phyloP scores from a whole-genome alignment of 257 asterid genomes.

The Nicotiana sylvestris region DNA sequence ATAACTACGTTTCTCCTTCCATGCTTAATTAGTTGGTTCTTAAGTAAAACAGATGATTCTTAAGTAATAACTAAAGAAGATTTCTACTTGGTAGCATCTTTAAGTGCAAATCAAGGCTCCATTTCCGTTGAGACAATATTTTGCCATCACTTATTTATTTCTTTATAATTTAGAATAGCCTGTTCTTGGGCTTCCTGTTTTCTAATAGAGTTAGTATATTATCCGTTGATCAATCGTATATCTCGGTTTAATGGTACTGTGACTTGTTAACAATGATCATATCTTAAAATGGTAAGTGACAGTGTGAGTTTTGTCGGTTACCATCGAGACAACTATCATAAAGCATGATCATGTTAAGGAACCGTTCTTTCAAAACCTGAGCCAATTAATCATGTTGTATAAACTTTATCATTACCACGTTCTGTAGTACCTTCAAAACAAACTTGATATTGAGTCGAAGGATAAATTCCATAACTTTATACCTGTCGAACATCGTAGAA shows the following conservation, averaged over 20 bases:
- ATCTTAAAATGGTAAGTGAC: not conserved
- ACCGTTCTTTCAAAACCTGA: not conserved
- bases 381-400: not conserved
- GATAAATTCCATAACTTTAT: not conserved
- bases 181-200: not conserved
- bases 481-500: too few species aligned
- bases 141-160: not conserved
- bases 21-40: not conserved
- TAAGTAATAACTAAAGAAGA: not conserved
- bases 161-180: not conserved
- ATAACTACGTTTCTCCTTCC: not conserved
- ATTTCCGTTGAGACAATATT: not conserved
- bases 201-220: not conserved
- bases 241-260: not conserved
- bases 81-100: not conserved
- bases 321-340: not conserved
- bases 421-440: not conserved
- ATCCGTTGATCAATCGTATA: not conserved
- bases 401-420: not conserved
- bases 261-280: not conserved
- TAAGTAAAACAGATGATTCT: not conserved
- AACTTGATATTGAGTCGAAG: not conserved
- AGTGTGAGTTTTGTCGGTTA: not conserved
- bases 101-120: not conserved
- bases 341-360: not conserved